Evolutionary conservation across 2,329 filamentous ascomycete genomes (phyloP).

Genomic region (Dactylellina drechsleri): DNA sequence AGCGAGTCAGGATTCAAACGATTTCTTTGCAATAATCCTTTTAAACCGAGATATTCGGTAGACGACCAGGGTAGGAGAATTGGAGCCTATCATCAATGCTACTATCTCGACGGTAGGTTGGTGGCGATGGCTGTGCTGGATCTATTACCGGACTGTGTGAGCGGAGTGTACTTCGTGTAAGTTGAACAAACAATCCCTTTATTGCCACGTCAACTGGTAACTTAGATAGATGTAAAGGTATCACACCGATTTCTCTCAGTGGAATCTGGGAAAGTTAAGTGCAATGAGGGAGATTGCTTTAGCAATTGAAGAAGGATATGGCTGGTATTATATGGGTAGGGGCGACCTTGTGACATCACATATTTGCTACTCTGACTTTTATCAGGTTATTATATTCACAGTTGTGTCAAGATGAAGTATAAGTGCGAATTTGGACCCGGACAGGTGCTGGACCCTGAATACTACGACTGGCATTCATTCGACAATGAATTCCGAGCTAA

Average conservation of each 20-base stretch:
- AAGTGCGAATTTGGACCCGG: slow-evolving; percentile 82
- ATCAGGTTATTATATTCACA: slow-evolving; percentile 80
- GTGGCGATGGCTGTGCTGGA: slow-evolving; percentile 82
- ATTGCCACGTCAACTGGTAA: not conserved
- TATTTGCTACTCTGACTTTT: slow-evolving; percentile 12
- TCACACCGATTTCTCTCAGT: slow-evolving; percentile 76
- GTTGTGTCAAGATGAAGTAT: slow-evolving; percentile 83
- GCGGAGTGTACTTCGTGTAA: slow-evolving; percentile 82
- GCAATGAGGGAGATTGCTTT: slow-evolving; percentile 78
- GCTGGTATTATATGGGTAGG: slow-evolving; percentile 77
- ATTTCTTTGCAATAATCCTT: slow-evolving; percentile 81
- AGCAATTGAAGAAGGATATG: slow-evolving; percentile 74
- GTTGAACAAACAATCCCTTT: not conserved
- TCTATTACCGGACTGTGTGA: slow-evolving; percentile 78
- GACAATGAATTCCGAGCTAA: slow-evolving; percentile 66
- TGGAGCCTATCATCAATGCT: slow-evolving; percentile 84
- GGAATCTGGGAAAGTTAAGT: slow-evolving; percentile 78
- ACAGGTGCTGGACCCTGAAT: slow-evolving; percentile 76
- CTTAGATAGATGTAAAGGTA: slow-evolving; percentile 60
- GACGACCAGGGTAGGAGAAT: slow-evolving; percentile 69
- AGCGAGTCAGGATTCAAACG: slow-evolving; percentile 72
- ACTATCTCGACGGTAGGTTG: slow-evolving; percentile 78
- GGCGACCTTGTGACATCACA: not conserved
- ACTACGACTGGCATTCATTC: slow-evolving; percentile 71
- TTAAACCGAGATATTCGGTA: slow-evolving; percentile 59